phyloP scores from a whole-genome alignment of 371 early-diverging fungal genomes.

The Conidiobolus coronatus region DNA sequence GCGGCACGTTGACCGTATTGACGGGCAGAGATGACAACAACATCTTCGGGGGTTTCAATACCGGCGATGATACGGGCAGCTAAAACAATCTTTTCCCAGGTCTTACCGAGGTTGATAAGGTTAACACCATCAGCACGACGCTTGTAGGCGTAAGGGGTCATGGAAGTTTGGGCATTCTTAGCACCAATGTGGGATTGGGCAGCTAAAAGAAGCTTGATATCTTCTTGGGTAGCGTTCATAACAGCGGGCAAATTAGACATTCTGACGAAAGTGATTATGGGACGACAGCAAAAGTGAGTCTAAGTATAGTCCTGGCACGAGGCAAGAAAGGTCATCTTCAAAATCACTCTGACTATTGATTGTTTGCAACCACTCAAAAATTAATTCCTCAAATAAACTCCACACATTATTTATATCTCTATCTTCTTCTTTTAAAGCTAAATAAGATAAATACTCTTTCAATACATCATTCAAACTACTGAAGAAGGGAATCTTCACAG shows the following conservation, averaged over 20 bases:
- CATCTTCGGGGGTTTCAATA: slow-evolving; percentile 87
- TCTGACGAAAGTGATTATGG: slow-evolving; percentile 1
- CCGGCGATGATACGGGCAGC: slow-evolving; percentile 96
- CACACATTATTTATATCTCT: too few species aligned
- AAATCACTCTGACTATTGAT: too few species aligned
- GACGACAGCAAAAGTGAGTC: background rate
- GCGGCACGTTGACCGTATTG: slow-evolving; percentile 97
- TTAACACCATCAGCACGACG: slow-evolving; percentile 86
- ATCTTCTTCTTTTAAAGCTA: too few species aligned
- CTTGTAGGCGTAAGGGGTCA: slow-evolving; percentile 83
- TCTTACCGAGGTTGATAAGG: slow-evolving; percentile 96
- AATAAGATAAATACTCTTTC: too few species aligned
- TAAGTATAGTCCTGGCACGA: too few species aligned
- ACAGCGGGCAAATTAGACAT: slow-evolving; percentile 7
- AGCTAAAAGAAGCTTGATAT: slow-evolving; percentile 75
- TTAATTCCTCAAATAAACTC: too few species aligned
- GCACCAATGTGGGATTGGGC: slow-evolving; percentile 81
- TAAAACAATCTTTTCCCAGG: slow-evolving; percentile 98
- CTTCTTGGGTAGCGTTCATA: slow-evolving; percentile 32
- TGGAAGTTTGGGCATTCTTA: slow-evolving; percentile 74
- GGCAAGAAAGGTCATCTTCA: too few species aligned
- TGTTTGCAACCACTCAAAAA: too few species aligned
- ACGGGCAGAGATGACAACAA: slow-evolving; percentile 89
- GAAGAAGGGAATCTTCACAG: too few species aligned
- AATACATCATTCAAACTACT: too few species aligned